Evolutionary conservation across 257 asterid species (phyloP).

Genomic region (Sherardia arvensis): DNA sequence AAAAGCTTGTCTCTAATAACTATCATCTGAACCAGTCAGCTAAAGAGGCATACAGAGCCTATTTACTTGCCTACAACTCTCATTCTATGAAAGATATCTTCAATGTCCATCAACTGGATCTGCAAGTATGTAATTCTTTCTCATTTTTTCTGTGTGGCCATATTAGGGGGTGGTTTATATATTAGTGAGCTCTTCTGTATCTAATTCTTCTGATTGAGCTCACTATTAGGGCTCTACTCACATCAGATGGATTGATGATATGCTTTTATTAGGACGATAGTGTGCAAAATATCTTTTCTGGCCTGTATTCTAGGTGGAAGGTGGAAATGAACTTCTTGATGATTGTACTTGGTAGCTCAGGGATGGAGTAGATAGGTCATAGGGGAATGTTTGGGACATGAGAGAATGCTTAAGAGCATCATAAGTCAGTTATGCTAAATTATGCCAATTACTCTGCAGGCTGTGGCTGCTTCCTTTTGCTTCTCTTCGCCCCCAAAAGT

Average conservation of each 20-base stretch:
- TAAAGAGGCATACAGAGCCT: slow-evolving; percentile 88
- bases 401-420: background rate
- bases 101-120: slow-evolving; percentile 74
- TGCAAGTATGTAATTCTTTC: slow-evolving; percentile 41
- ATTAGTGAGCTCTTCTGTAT: background rate
- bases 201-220: background rate
- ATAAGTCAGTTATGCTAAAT: background rate
- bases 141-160: background rate
- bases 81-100: slow-evolving; percentile 94
- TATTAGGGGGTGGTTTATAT: background rate
- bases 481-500: slow-evolving; percentile 70
- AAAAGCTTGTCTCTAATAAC: slow-evolving; percentile 56
- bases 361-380: background rate
- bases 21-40: slow-evolving; percentile 76
- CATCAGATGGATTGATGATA: background rate
- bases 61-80: slow-evolving; percentile 76
- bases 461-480: slow-evolving; percentile 92
- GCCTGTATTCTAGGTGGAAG: background rate
- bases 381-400: background rate
- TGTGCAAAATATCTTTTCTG: background rate
- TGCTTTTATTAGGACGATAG: background rate
- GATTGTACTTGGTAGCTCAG: background rate
- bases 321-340: background rate
- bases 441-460: slow-evolving; percentile 32
- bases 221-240: background rate